Percentiles rank a stretch among this genome's conserved stretches.
Evolutionary conservation across 306 rosid genomes (phyloP).

Genomic region (Rosa persica): DNA sequence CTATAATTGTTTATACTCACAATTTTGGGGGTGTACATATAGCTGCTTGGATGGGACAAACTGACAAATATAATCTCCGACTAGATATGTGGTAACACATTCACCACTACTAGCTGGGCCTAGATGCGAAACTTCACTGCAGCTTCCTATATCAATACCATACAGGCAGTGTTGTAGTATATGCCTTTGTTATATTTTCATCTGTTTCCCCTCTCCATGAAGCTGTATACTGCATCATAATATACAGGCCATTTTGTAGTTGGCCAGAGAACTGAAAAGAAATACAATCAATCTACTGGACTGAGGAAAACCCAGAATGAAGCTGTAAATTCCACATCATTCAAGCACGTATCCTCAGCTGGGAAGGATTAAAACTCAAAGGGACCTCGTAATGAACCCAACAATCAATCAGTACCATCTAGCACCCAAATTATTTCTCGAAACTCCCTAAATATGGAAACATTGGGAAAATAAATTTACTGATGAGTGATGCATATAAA

Average conservation of each 20-base stretch:
- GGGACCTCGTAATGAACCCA: not conserved
- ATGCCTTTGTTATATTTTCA: not conserved
- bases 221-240: not conserved
- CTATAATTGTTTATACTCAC: not conserved
- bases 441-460: not conserved
- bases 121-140: constrained; percentile 3
- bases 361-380: not conserved
- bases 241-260: not conserved
- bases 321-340: not conserved
- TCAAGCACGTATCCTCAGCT: not conserved
- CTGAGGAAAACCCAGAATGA: not conserved
- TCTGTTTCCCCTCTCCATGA: not conserved
- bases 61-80: not conserved
- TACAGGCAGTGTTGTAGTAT: not conserved
- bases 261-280: not conserved
- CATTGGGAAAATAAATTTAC: too few relatives aligned
- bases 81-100: not conserved
- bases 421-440: not conserved
- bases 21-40: not conserved
- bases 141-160: not conserved
- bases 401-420: not conserved
- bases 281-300: not conserved
- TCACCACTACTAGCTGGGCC: not conserved
- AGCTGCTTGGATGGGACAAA: not conserved
- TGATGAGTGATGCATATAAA: too few relatives aligned